A percentile compares a stretch with the other conserved stretches of the same genome.
Evolutionary conservation across 2,329 filamentous ascomycete genomes (phyloP).

Genomic region (Sporothrix brunneoviolacea): DNA sequence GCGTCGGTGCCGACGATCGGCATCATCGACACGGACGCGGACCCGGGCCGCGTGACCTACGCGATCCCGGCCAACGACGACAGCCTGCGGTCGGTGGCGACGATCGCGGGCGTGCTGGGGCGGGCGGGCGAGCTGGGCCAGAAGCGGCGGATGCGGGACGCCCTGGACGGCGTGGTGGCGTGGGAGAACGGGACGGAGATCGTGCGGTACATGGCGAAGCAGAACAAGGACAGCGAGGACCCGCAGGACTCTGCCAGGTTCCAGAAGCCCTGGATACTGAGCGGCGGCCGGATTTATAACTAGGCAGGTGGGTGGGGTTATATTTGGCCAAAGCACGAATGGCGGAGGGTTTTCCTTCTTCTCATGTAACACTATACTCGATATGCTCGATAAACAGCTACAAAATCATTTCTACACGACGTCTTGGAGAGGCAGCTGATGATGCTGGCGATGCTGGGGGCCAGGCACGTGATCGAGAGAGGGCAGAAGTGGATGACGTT

Average conservation of each 20-base stretch:
- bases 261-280: background rate
- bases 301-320: too few relatives aligned
- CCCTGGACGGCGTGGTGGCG: constrained; percentile 54
- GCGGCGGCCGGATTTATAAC: too few relatives aligned
- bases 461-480: too few relatives aligned
- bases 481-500: too few relatives aligned
- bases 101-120: constrained; percentile 81
- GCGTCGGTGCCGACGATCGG: constrained; percentile 91
- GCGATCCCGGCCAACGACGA: constrained; percentile 96
- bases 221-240: background rate
- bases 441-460: too few relatives aligned
- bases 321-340: too few relatives aligned
- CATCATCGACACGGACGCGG: constrained; percentile 85
- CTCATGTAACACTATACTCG: too few relatives aligned
- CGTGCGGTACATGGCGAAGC: background rate
- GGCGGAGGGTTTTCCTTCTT: too few relatives aligned
- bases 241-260: too few relatives aligned
- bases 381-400: too few relatives aligned
- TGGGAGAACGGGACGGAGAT: constrained; percentile 40
- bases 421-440: too few relatives aligned
- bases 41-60: constrained; percentile 93
- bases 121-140: constrained; percentile 76
- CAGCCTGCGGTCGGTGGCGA: constrained; percentile 72
- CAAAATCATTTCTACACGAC: too few relatives aligned
- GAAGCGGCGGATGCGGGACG: constrained; percentile 55